These are phyloP conservation scores for Polytrichum formosum DNA, from an alignment of 225 moss, liverwort and hornwort species.

Conservation along the genomic window DNA sequence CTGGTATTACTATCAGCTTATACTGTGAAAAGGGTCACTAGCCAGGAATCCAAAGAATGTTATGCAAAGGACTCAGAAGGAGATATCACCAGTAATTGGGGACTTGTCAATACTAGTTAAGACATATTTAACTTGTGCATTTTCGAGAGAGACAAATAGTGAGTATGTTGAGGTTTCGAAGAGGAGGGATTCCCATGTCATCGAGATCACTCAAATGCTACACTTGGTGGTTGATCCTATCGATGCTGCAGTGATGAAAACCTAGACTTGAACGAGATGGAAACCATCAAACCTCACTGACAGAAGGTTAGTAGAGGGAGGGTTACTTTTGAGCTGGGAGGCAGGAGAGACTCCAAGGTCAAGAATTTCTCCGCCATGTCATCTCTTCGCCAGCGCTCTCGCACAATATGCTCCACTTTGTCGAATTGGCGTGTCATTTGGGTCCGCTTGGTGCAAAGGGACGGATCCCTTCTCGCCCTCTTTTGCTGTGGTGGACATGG, in stretches of 20 bases:
- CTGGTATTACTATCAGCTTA: too few relatives aligned
- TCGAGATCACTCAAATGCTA: not conserved
- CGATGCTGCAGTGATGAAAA: too few relatives aligned
- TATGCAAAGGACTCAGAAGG: too few relatives aligned
- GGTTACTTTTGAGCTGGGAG: conserved; percentile 41
- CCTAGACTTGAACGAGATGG: not conserved
- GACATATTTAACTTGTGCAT: too few relatives aligned
- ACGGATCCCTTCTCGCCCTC: conserved; percentile 11
- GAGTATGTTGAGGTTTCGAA: too few relatives aligned
- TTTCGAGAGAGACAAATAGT: too few relatives aligned
- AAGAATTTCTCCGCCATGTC: conserved; percentile 54
- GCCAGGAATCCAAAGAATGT: too few relatives aligned
- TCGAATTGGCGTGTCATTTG: conserved; percentile 40
- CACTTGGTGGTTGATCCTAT: too few relatives aligned
- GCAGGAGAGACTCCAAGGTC: conserved; percentile 38
- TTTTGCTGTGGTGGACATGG: conserved; percentile 10
- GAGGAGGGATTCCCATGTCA: not conserved
- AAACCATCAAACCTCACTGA: not conserved
- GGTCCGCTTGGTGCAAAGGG: conserved; percentile 24
- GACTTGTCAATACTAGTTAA: too few relatives aligned
- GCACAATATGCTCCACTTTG: conserved; percentile 48
- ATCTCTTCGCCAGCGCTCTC: conserved; percentile 54
- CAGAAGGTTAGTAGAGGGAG: not conserved
- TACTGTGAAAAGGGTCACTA: too few relatives aligned
- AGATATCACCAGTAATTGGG: too few relatives aligned